Evolutionary conservation across 441 rosid species (phyloP).

Genomic region (Rhodomyrtus psidioides): DNA sequence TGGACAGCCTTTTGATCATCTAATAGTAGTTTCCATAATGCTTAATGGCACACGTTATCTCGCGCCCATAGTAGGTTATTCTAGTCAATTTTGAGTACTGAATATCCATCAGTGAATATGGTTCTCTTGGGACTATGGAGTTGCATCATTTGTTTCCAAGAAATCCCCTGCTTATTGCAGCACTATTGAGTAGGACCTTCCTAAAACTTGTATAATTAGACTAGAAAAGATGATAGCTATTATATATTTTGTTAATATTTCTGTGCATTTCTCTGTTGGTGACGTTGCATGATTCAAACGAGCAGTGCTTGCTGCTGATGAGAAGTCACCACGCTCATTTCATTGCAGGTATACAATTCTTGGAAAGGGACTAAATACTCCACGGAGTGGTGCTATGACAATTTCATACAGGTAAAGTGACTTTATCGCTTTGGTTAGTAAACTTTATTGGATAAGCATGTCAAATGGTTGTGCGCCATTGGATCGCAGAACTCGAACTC

Average conservation of each 20-base stretch:
- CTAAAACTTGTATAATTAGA: not conserved
- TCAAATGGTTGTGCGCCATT: not conserved
- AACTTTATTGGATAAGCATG: not conserved
- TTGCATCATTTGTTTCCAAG: not conserved
- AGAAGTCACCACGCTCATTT: not conserved
- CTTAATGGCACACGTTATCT: not conserved
- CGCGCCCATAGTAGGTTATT: not conserved
- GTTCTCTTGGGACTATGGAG: not conserved
- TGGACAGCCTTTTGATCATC: not conserved
- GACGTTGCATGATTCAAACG: not conserved
- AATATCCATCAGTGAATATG: not conserved
- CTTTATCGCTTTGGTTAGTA: not conserved
- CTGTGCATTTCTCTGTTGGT: not conserved
- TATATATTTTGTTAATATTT: not conserved
- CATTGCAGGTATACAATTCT: slow-evolving; percentile 69
- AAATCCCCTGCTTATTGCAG: not conserved
- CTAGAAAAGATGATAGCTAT: not conserved
- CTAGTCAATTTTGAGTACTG: not conserved
- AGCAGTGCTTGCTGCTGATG: not conserved
- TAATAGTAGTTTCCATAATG: not conserved
- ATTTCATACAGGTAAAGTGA: slow-evolving; percentile 77
- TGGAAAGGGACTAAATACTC: slow-evolving; percentile 97
- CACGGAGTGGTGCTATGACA: slow-evolving; percentile 98
- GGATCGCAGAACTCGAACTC: not conserved
- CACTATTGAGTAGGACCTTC: not conserved